Conservation (phyloP, 2,329 filamentous ascomycete species). For the Trichophyton schoenleinii region DNA sequence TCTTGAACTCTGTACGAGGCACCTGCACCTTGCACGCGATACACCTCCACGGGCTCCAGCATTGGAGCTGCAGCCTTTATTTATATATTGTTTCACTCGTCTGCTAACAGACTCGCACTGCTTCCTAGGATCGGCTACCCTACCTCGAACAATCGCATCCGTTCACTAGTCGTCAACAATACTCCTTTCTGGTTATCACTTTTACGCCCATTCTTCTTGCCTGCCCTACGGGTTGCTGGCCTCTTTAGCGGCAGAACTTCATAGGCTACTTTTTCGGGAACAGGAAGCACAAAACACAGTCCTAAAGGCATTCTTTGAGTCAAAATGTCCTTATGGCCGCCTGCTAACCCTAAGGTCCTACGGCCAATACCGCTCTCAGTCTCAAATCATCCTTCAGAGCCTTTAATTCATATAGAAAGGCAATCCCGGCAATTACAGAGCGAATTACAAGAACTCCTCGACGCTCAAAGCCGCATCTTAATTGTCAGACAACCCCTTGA, state of each 20-base stretch:
- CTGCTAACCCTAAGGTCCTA: slow-evolving; percentile 6
- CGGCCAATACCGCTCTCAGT: slow-evolving; percentile 21
- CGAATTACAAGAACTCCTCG: slow-evolving; percentile 47
- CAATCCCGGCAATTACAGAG: slow-evolving; percentile 43
- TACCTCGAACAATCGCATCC: too few relatives aligned
- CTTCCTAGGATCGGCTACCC: too few relatives aligned
- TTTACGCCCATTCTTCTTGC: too few relatives aligned
- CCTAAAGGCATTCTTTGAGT: too few relatives aligned
- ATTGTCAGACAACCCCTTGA: slow-evolving; percentile 35
- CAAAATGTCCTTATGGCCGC: slow-evolving; percentile 3
- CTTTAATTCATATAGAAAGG: slow-evolving; percentile 40
- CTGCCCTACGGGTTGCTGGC: too few relatives aligned
- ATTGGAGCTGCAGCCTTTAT: neutral
- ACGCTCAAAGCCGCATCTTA: slow-evolving; percentile 49
- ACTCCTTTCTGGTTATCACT: too few relatives aligned
- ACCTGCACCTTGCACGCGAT: neutral
- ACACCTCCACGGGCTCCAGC: neutral
- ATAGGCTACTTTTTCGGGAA: too few relatives aligned
- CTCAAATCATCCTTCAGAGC: slow-evolving; percentile 25
- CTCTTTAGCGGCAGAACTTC: too few relatives aligned
- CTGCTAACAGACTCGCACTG: too few relatives aligned
- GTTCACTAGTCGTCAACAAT: too few relatives aligned
- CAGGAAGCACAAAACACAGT: too few relatives aligned
- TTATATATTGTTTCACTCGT: too few relatives aligned
- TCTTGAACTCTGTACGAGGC: neutral